A percentile compares a stretch with the other conserved stretches of the same genome.
Conservation (phyloP, 306 rosid genomes). For the Dalbergia cultrata region DNA sequence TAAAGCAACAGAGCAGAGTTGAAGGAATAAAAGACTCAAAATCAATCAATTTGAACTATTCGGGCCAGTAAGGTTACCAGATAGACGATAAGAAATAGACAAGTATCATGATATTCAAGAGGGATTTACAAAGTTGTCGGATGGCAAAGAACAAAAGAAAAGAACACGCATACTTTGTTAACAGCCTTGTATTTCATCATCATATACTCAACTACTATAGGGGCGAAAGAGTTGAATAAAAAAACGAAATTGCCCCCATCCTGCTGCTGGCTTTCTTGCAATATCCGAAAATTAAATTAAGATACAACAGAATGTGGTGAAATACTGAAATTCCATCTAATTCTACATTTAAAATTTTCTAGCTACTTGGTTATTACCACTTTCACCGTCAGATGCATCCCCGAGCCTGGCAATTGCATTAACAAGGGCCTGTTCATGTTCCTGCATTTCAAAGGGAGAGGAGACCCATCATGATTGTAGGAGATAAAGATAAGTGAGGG, state of each 20-base stretch:
- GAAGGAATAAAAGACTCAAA: conserved; percentile 40
- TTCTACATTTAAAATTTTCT: conserved; percentile 42
- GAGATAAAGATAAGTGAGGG: conserved; percentile 6
- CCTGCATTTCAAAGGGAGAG: conserved; percentile 60
- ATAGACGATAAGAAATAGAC: conserved; percentile 13
- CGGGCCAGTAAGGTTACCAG: conserved; percentile 16
- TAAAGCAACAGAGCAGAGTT: conserved; percentile 49
- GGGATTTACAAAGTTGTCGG: neutral
- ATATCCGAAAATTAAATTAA: conserved; percentile 39
- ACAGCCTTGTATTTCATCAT: conserved; percentile 29
- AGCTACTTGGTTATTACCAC: conserved; percentile 78
- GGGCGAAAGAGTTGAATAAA: neutral
- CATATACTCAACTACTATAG: conserved; percentile 19
- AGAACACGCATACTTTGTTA: neutral
- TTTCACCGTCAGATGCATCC: conserved; percentile 90
- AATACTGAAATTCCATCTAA: conserved; percentile 36
- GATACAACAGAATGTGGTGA: conserved; percentile 56
- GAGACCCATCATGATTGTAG: conserved; percentile 28
- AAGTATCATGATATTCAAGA: neutral
- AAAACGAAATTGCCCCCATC: conserved; percentile 20
- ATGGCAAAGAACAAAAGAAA: conserved; percentile 31
- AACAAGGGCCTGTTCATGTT: conserved; percentile 83
- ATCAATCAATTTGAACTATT: conserved; percentile 33
- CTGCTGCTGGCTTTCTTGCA: conserved; percentile 41
- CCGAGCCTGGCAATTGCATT: conserved; percentile 86